Evolutionary conservation across 768 basidiomycete species (phyloP), one percentile per base, ranked within the genome.

Genomic region (Lactifluus volemus): DNA sequence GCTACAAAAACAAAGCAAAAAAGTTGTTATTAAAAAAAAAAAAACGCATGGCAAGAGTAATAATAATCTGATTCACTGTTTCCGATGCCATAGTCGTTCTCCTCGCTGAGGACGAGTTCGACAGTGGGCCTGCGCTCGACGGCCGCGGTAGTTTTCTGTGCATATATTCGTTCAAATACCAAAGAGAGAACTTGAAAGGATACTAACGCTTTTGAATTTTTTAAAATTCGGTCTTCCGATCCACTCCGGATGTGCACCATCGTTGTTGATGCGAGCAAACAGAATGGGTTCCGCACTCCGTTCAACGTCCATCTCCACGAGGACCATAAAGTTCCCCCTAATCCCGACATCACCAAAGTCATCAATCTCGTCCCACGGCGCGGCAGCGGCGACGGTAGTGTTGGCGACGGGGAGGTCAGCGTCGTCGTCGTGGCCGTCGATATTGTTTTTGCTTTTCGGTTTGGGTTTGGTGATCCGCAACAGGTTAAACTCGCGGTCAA

Each of bases 401-500:
- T 10, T 15, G 3, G 9, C 39, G 32, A 36, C 21, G 70, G 74
- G 29, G 80, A 79, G 17, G 76, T 75, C 1, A 65, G 72, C 2
- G 19, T 9, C 21, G 32, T 34, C 9, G 32, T 34, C 4, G 9
- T 34, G 1, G 25, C 25, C 25, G 25, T 25, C 25, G 25, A 25
- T 25, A 25, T 25, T 25, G 14, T 36, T 0, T 48, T 60, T 41
- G 19, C 25, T 0, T 48, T 60, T 25, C 1, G 25, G 1, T 41
- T 81, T 80, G 3, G 85, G 83, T 64, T 81, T 84, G 8, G 83
- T 77, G 50, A 89, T 84, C 65, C 80, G 84, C 53, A 89, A 74
- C 41, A 82, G 81, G 67, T 88, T 88, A 65, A 89, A 89, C 56
- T 89, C 87, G 25, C 85, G 79, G 70, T 89, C 88, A 60, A 86